These are phyloP conservation scores for Gyromitra esculenta DNA, from an alignment of 2,329 filamentous ascomycete species.

Conservation along the genomic window DNA sequence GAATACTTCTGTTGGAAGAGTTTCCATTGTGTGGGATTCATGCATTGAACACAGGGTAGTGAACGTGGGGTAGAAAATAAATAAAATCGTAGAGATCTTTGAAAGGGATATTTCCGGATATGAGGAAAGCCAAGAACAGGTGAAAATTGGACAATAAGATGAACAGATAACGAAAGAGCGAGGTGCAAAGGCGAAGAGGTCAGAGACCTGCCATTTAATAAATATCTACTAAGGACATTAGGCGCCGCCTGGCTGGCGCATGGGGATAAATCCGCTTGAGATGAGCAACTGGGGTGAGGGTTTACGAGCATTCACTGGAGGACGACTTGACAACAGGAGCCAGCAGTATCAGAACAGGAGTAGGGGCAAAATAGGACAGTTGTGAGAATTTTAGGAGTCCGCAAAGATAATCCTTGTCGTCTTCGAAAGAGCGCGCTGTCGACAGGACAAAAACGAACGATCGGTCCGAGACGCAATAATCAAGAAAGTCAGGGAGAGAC, in stretches of 20 bases:
- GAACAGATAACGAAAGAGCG: conserved; percentile 49
- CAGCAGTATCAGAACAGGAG: conserved; percentile 40
- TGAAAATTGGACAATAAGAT: conserved; percentile 44
- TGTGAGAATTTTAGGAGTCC: conserved; percentile 47
- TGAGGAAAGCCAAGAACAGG: conserved; percentile 42
- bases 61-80: conserved; percentile 45
- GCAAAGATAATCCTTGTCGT: conserved; percentile 45
- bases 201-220: conserved; percentile 54
- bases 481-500: conserved; percentile 47
- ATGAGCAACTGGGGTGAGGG: conserved; percentile 52
- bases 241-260: conserved; percentile 51
- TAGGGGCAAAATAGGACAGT: conserved; percentile 46
- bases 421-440: conserved; percentile 45
- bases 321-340: conserved; percentile 43
- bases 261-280: conserved; percentile 53
- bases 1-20: conserved; percentile 54
- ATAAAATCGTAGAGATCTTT: conserved; percentile 46
- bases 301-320: conserved; percentile 54
- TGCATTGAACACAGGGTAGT: conserved; percentile 40
- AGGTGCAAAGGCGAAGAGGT: conserved; percentile 48
- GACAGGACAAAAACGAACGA: conserved; percentile 49
- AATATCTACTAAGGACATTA: conserved; percentile 54
- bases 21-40: conserved; percentile 52
- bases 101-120: conserved; percentile 48
- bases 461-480: conserved; percentile 52